phyloP scores from a whole-genome alignment of 2,329 filamentous ascomycete species.

The Hypoxylon sp. region DNA sequence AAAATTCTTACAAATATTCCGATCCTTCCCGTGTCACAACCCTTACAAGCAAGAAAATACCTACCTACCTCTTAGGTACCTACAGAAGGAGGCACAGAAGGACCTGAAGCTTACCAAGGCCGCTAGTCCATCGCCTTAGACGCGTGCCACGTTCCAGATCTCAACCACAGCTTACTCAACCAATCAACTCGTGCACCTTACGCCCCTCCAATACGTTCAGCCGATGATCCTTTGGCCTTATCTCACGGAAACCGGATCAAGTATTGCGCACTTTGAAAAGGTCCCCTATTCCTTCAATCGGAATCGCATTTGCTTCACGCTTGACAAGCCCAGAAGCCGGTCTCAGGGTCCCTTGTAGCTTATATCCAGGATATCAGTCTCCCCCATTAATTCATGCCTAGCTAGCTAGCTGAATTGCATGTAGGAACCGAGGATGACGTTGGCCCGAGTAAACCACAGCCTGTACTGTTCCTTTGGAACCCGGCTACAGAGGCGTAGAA shows the following conservation, averaged over 20 bases:
- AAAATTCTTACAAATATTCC: background rate
- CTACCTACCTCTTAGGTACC: background rate
- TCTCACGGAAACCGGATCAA: background rate
- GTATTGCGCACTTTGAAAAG: constrained; percentile 3
- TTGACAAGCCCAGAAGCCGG: background rate
- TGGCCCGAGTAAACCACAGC: constrained; percentile 2
- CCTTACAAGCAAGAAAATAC: background rate
- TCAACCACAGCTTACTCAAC: constrained; percentile 3
- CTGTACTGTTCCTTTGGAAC: constrained; percentile 8
- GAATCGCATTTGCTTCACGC: background rate
- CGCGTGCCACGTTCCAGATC: constrained; percentile 12
- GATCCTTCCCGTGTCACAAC: constrained; percentile 14
- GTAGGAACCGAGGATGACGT: constrained; percentile 10
- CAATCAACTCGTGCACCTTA: background rate
- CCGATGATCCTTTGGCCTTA: constrained; percentile 18
- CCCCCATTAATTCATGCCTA: constrained; percentile 7
- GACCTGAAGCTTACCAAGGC: constrained; percentile 1
- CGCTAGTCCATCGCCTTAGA: background rate
- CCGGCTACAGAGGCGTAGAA: constrained; percentile 3
- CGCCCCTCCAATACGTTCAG: constrained; percentile 7
- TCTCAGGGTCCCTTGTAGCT: constrained; percentile 2
- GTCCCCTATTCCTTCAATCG: constrained; percentile 18
- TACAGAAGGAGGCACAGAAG: background rate
- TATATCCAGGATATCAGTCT: background rate
- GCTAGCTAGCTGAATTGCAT: background rate